Evolutionary conservation across 2,329 filamentous ascomycete genomes (phyloP), one percentile per base, ranked within the genome.

Genomic region (Zymoseptoria pseudotritici): DNA sequence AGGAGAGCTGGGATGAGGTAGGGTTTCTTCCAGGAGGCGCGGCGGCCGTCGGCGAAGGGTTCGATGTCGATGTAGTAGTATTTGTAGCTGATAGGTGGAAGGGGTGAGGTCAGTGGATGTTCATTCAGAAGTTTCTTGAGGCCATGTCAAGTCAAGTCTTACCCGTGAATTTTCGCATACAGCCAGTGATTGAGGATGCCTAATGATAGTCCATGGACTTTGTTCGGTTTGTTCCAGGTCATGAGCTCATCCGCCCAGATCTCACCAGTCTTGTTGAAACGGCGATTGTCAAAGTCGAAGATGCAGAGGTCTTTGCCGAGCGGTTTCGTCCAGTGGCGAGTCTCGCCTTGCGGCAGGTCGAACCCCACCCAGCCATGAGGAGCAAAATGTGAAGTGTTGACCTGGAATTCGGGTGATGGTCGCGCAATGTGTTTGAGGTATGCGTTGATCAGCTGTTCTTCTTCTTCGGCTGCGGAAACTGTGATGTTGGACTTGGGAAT

Each of bases 171-270:
- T 17, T 46, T 46, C n/a, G 21, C 53, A 24, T 59, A 59, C 7
- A 59, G 46, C 58, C 58, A 59, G 58, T 59, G 58, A 13, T 59
- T 59, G 42, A 59, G 46, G 17, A 59, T 56, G 6, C 58, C 58
- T 6, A 59, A 29, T 31, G 58, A 59, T 17, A 59, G 20, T 19
- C 58, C 58, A 19, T 59, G 52, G 22, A 52, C 54, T 21, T 21
- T 49, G 4, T 24, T 20, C 36, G 52, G 52, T 29, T 24, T 49
- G n/a, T 24, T 11, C 58, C 58, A 59, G 24, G 24, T 55, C 58
- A 59, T 59, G 20, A n/a, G 19, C 24, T 42, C 20, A 20, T 54
- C 24, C 19, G n/a, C 46, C 36, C 54, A 52, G 5, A 54, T 49
- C 50, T 56, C 10, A 11, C 54, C 26, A 17, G 42, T n/a, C 21